Evolutionary conservation across 768 basidiomycete genomes (phyloP).

Genomic region (Macrolepiota fuliginosa): DNA sequence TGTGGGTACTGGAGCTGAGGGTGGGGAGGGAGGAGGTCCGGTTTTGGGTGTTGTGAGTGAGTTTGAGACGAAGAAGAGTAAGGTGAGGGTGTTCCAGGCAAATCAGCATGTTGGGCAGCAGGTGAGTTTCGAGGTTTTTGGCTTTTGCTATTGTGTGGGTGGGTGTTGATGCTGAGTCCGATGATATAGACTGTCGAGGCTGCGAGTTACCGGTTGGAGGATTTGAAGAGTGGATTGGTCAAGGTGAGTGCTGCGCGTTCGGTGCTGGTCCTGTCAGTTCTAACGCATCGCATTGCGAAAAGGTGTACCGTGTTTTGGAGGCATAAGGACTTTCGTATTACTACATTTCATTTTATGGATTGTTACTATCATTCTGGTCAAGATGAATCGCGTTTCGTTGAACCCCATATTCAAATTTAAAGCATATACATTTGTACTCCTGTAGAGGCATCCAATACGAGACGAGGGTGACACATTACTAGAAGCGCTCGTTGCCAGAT

Average conservation of each 20-base stretch:
- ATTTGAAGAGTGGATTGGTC: conserved; percentile 80
- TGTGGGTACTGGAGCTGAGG: conserved; percentile 33
- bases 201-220: conserved; percentile 86
- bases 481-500: too few relatives aligned
- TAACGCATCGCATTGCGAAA: neutral
- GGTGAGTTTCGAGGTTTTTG: conserved; percentile 40
- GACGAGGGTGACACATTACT: too few relatives aligned
- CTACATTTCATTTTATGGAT: neutral
- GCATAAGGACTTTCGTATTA: conserved; percentile 17
- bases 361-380: neutral
- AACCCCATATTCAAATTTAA: too few relatives aligned
- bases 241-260: conserved; percentile 47
- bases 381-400: neutral
- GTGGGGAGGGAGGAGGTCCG: conserved; percentile 47
- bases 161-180: neutral
- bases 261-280: neutral
- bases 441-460: too few relatives aligned
- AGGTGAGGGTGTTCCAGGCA: conserved; percentile 82
- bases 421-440: too few relatives aligned
- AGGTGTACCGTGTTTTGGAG: conserved; percentile 44
- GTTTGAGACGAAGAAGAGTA: conserved; percentile 84
- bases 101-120: conserved; percentile 84
- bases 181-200: conserved; percentile 55
- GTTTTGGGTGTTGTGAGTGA: conserved; percentile 77
- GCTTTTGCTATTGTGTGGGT: neutral